phyloP scores from a whole-genome alignment of 2,329 filamentous ascomycete species.

The Trichophyton verrucosum region DNA sequence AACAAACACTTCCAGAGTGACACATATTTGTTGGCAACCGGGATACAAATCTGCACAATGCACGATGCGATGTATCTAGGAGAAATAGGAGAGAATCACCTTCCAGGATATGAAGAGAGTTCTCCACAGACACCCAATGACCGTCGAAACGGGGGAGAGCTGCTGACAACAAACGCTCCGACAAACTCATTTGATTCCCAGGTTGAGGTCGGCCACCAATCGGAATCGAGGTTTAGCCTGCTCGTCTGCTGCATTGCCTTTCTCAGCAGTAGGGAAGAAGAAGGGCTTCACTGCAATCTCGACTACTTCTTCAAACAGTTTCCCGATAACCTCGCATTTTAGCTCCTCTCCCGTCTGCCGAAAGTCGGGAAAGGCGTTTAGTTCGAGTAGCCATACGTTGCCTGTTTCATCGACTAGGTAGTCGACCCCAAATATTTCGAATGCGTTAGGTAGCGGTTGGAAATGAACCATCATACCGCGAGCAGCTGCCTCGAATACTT shows the following conservation, averaged over 20 bases:
- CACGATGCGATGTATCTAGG: constrained; percentile 1
- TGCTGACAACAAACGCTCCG: background rate
- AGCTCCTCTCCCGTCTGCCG: constrained; percentile 73
- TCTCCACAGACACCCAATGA: background rate
- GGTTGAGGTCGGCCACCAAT: constrained; percentile 30
- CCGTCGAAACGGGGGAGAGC: background rate
- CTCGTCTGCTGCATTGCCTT: constrained; percentile 12
- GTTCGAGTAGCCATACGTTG: constrained; percentile 65
- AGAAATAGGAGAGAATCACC: background rate
- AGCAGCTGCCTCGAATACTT: constrained; percentile 77
- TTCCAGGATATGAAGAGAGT: background rate
- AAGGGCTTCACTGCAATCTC: constrained; percentile 55
- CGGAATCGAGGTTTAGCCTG: constrained; percentile 18
- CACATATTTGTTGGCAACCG: constrained; percentile 1
- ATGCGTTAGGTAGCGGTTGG: constrained; percentile 74
- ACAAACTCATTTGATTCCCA: constrained; percentile 24
- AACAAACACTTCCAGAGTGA: background rate
- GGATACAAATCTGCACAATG: background rate
- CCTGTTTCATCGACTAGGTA: constrained; percentile 63
- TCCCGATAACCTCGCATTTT: constrained; percentile 53
- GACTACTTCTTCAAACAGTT: constrained; percentile 65
- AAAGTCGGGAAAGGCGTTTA: constrained; percentile 96
- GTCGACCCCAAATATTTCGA: constrained; percentile 86
- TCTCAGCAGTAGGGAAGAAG: constrained; percentile 38
- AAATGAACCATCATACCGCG: constrained; percentile 79